Conservation (phyloP, 169 alveolate species). For the Nephromyces sp. region DNA sequence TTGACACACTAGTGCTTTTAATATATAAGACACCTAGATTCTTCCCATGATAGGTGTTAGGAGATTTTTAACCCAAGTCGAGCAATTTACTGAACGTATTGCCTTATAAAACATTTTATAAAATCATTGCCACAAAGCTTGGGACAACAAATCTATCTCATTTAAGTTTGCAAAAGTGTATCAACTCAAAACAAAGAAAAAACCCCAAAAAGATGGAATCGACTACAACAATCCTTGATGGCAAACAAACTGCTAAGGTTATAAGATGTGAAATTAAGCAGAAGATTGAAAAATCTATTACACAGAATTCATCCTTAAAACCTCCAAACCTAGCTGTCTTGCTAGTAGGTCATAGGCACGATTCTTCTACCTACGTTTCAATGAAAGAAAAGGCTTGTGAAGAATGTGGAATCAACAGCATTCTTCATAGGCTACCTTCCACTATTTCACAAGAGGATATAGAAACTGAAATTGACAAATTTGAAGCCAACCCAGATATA, state of each 20-base stretch:
- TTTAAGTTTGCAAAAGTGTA: too few relatives aligned
- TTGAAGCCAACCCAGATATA: constrained; percentile 30
- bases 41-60: too few relatives aligned
- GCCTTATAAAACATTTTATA: too few relatives aligned
- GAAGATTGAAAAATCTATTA: not conserved
- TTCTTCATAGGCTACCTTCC: not conserved
- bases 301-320: not conserved
- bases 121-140: too few relatives aligned
- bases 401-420: constrained; percentile 9
- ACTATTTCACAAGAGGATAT: constrained; percentile 31
- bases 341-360: constrained; percentile 16
- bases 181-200: too few relatives aligned
- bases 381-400: constrained; percentile 21
- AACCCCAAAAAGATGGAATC: too few relatives aligned
- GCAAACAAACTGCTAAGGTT: not conserved
- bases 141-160: too few relatives aligned
- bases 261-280: not conserved
- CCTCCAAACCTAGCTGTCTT: constrained; percentile 9
- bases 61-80: too few relatives aligned
- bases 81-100: too few relatives aligned
- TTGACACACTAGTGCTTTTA: too few relatives aligned
- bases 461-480: constrained; percentile 22
- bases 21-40: too few relatives aligned
- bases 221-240: constrained; percentile 1
- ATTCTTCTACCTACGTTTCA: constrained; percentile 8